Evolutionary conservation across 768 basidiomycete genomes (phyloP).

Genomic region (Leccinum pellstonianum): DNA sequence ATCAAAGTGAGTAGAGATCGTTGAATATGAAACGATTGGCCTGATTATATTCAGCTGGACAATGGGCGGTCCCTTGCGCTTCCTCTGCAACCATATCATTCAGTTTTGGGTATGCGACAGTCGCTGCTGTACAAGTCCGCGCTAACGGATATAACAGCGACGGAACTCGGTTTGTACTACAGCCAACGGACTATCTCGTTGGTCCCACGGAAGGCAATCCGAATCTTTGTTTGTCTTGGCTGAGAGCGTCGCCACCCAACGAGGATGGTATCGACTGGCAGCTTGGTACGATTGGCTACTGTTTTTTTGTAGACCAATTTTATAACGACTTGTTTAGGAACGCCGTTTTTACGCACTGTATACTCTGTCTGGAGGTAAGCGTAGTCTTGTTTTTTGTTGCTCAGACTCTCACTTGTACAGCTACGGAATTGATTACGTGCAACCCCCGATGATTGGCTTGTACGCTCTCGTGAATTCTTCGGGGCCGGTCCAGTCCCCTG

Average conservation of each 20-base stretch:
- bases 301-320: neutral
- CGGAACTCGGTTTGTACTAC: constrained; percentile 50
- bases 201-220: constrained; percentile 66
- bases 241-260: constrained; percentile 60
- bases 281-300: constrained; percentile 46
- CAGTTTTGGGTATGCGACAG: constrained; percentile 59
- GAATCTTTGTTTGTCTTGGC: constrained; percentile 73
- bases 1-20: constrained; percentile 41
- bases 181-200: constrained; percentile 77
- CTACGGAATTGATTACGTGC: constrained; percentile 71
- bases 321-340: constrained; percentile 37
- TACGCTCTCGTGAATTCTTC: constrained; percentile 57
- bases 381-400: neutral
- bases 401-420: constrained; percentile 35
- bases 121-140: neutral
- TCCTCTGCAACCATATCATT: constrained; percentile 58
- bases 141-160: constrained; percentile 17
- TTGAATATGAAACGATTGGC: neutral
- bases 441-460: constrained; percentile 77
- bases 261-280: constrained; percentile 83
- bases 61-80: constrained; percentile 76
- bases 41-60: constrained; percentile 44
- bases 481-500: constrained; percentile 39
- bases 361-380: constrained; percentile 75
- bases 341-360: constrained; percentile 69